Conservation (phyloP, 1,139 yeast species). For the Pichia sp. region DNA sequence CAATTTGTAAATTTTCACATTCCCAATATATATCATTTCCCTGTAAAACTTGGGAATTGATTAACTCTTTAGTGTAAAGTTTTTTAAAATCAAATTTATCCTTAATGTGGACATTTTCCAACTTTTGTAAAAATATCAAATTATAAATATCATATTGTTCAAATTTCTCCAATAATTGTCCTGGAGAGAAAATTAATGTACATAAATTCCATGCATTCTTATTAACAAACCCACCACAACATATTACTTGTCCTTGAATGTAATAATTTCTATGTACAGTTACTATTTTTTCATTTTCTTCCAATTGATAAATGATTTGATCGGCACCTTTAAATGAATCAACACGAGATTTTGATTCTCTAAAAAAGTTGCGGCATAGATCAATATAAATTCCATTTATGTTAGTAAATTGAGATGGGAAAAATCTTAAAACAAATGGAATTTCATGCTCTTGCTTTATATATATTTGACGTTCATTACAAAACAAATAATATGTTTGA, state of each 20-base stretch:
- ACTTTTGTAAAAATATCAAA: background rate
- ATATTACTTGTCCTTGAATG: constrained; percentile 10
- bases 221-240: constrained; percentile 11
- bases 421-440: constrained; percentile 3
- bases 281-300: constrained; percentile 1
- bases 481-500: background rate
- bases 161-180: background rate
- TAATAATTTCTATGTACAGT: constrained; percentile 6
- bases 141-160: background rate
- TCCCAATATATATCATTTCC: constrained; percentile 3
- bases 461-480: constrained; percentile 5
- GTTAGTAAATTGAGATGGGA: constrained; percentile 1
- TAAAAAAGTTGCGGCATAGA: background rate
- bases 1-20: constrained; percentile 5
- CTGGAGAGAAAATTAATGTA: background rate
- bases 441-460: constrained; percentile 6
- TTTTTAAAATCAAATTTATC: background rate
- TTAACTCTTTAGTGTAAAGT: background rate
- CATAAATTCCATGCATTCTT: background rate
- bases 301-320: constrained; percentile 7
- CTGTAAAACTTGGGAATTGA: background rate
- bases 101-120: background rate
- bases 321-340: constrained; percentile 9
- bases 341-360: constrained; percentile 2
- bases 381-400: background rate